These are phyloP conservation scores for Tothia fuscella DNA, from an alignment of 2,329 filamentous ascomycete species.

Conservation along the genomic window DNA sequence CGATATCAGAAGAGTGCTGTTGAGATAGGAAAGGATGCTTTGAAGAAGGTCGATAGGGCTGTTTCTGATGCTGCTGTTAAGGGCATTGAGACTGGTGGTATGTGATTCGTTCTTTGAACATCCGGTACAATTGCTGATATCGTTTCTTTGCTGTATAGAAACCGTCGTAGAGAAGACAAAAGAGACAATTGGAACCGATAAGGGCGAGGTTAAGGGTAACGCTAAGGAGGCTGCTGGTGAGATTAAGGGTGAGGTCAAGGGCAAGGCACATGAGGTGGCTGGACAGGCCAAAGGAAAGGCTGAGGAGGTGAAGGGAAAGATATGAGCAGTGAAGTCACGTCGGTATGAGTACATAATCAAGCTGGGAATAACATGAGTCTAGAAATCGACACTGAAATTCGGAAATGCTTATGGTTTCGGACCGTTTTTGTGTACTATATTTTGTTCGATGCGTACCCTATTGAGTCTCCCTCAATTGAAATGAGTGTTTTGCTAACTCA, in stretches of 20 bases:
- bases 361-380: no score
- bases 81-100: conserved; percentile 52
- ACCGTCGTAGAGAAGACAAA: conserved; percentile 7
- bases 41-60: conserved; percentile 45
- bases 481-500: no score
- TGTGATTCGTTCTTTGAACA: conserved; percentile 19
- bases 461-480: no score
- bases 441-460: no score
- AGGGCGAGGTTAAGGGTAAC: conserved; percentile 27
- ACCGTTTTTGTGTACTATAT: no score
- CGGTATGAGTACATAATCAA: no score
- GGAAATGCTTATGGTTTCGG: no score
- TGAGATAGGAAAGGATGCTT: conserved; percentile 44
- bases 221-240: conserved; percentile 27
- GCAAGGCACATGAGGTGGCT: conserved; percentile 23
- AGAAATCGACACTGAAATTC: no score
- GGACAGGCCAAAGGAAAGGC: conserved; percentile 15
- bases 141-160: not conserved
- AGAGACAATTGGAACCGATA: conserved; percentile 11
- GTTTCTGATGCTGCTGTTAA: conserved; percentile 45
- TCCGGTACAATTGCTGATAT: conserved; percentile 5
- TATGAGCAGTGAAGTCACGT: no score
- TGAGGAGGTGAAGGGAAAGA: conserved; percentile 14
- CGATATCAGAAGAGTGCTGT: conserved; percentile 38
- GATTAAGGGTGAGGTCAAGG: conserved; percentile 32